Percentiles rank a stretch among this genome's conserved stretches.
These are phyloP conservation scores for Epichloe brachyelytri DNA, from an alignment of 2,329 filamentous ascomycete species.

Conservation along the genomic window DNA sequence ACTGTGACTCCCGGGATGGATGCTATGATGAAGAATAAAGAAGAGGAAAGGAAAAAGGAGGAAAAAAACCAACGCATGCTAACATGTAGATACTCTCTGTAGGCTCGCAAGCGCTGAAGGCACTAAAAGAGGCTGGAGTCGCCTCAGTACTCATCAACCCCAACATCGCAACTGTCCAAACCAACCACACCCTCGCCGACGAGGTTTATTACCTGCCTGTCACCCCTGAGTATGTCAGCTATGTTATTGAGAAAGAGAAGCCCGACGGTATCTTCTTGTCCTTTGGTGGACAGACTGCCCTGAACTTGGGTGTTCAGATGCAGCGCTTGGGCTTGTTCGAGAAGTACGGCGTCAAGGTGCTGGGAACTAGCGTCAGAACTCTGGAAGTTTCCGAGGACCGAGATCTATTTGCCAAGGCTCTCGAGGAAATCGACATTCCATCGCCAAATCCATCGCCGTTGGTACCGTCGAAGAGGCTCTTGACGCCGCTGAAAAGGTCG, in stretches of 20 bases:
- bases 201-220: conserved; percentile 98
- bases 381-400: conserved; percentile 91
- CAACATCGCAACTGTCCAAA: conserved; percentile 97
- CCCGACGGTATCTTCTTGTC: conserved; percentile 96
- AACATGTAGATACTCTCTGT: conserved; percentile 8
- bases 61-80: conserved; percentile 3
- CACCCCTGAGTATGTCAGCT: conserved; percentile 92
- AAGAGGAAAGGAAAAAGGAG: background rate
- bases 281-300: conserved; percentile 92
- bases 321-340: conserved; percentile 91
- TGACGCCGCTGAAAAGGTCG: conserved; percentile 71
- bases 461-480: conserved; percentile 84
- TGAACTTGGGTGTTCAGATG: conserved; percentile 96
- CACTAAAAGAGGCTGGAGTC: conserved; percentile 88
- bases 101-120: conserved; percentile 95
- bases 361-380: conserved; percentile 89
- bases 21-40: background rate
- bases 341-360: conserved; percentile 86
- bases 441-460: conserved; percentile 91
- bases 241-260: conserved; percentile 91
- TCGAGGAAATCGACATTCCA: conserved; percentile 95
- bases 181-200: conserved; percentile 87
- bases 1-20: background rate
- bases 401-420: conserved; percentile 87
- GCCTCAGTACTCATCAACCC: conserved; percentile 90